phyloP scores from a whole-genome alignment of 2,329 filamentous ascomycete genomes.

The Sporothrix variecibatus region DNA sequence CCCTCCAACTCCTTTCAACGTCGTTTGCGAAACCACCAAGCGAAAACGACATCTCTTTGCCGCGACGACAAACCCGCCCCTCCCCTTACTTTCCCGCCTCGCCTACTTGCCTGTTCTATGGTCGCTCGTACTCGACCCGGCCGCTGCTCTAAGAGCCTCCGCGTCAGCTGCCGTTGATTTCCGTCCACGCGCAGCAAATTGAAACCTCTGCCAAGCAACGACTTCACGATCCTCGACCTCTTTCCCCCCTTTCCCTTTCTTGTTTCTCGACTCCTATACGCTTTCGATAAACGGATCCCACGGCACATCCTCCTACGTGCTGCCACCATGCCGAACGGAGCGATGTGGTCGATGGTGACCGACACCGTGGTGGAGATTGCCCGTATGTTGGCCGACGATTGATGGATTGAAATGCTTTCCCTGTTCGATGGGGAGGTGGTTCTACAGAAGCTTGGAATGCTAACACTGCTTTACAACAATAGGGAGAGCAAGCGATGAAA shows the following conservation, averaged over 20 bases:
- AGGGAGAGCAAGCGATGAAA: constrained; percentile 50
- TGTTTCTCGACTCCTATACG: not conserved
- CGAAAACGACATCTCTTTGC: not conserved
- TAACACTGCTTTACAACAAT: constrained; percentile 16
- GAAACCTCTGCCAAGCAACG: not conserved
- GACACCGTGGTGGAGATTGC: constrained; percentile 43
- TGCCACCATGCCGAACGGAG: constrained; percentile 11
- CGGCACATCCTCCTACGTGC: not conserved
- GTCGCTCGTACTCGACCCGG: constrained; percentile 15
- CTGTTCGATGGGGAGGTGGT: not conserved
- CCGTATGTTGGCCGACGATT: constrained; percentile 37
- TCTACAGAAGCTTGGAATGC: not conserved
- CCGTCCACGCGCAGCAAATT: constrained; percentile 10
- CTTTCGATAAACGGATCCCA: not conserved
- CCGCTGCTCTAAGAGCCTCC: constrained; percentile 25
- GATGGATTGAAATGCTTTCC: not conserved
- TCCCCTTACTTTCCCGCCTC: not conserved
- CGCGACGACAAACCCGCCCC: not conserved
- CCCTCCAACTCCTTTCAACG: not conserved
- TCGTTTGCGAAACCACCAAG: not conserved
- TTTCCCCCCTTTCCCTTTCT: not conserved
- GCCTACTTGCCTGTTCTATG: constrained; percentile 16
- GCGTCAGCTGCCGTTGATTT: constrained; percentile 21
- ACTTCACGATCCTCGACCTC: not conserved
- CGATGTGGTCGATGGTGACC: constrained; percentile 34